phyloP scores from a whole-genome alignment of 305 asterid species.

The Fraxinus dipetala region DNA sequence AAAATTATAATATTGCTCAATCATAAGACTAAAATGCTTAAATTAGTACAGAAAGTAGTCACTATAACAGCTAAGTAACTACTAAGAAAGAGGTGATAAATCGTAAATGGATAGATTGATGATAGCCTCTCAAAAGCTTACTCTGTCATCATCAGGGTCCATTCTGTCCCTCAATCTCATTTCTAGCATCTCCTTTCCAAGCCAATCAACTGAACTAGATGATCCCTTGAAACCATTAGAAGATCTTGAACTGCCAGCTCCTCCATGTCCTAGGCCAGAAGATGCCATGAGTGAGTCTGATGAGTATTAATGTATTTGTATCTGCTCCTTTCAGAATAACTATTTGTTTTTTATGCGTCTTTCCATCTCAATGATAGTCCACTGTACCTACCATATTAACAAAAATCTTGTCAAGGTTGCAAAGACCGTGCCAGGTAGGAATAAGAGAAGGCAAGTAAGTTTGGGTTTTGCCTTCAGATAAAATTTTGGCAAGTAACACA shows the following conservation, averaged over 20 bases:
- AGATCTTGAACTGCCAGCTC: constrained; percentile 95
- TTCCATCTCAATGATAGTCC: constrained; percentile 36
- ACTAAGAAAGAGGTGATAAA: neutral
- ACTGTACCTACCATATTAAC: constrained; percentile 39
- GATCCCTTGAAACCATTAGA: constrained; percentile 83
- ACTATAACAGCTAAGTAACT: neutral
- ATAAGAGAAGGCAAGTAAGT: constrained; percentile 10
- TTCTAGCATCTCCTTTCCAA: constrained; percentile 92
- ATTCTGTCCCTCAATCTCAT: constrained; percentile 83
- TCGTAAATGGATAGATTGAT: neutral
- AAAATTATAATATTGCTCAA: constrained; percentile 12
- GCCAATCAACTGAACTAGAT: constrained; percentile 94
- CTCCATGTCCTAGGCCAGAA: constrained; percentile 82
- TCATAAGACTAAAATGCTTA: constrained; percentile 7
- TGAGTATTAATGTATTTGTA: constrained; percentile 32
- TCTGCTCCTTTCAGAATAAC: constrained; percentile 29
- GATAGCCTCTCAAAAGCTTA: constrained; percentile 33
- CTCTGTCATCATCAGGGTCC: constrained; percentile 79
- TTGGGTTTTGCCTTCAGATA: neutral
- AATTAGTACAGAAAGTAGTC: constrained; percentile 10
- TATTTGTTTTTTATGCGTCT: constrained; percentile 23
- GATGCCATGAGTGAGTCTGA: constrained; percentile 67
- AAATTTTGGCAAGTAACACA: constrained; percentile 12
- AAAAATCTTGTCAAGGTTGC: constrained; percentile 18
- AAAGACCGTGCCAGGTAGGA: constrained; percentile 18